A percentile compares a stretch with the other conserved stretches of the same genome.
Evolutionary conservation across 352 stramenopile species (phyloP).

Genomic region (Phytopythium montanum): DNA sequence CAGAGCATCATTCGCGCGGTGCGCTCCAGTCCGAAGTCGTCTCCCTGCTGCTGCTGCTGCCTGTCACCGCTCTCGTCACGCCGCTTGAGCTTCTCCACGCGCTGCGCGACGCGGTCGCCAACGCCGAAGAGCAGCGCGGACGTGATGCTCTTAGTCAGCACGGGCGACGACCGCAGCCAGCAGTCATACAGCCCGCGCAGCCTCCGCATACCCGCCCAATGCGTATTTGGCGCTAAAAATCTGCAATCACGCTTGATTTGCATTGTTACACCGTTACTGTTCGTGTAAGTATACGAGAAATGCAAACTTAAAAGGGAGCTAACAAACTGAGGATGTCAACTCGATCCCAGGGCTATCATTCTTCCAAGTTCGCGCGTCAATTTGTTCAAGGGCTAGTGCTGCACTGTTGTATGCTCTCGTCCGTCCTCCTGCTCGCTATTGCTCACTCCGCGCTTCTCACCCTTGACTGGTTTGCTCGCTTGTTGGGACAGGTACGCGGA

Average conservation of each 20-base stretch:
- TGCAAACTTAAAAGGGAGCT: not conserved
- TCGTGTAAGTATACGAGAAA: not conserved
- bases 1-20: constrained; percentile 81
- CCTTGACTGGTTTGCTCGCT: constrained; percentile 14
- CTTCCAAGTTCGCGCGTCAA: not conserved
- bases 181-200: constrained; percentile 34
- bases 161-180: constrained; percentile 35
- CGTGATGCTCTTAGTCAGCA: constrained; percentile 57
- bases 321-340: too few species aligned
- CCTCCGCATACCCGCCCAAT: constrained; percentile 16
- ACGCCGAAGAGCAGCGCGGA: constrained; percentile 48
- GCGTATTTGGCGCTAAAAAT: not conserved
- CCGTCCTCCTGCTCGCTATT: not conserved
- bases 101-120: constrained; percentile 51
- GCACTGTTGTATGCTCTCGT: not conserved
- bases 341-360: too few species aligned
- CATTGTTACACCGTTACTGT: not conserved
- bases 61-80: not conserved
- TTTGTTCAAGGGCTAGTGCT: not conserved
- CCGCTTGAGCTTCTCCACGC: constrained; percentile 20
- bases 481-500: constrained; percentile 31
- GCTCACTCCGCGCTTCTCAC: not conserved
- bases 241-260: not conserved
- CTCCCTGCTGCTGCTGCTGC: too few species aligned
- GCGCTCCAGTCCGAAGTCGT: constrained; percentile 21